Evolutionary conservation across 331 rosid genomes (phyloP).

Genomic region (Spiraea crenata): DNA sequence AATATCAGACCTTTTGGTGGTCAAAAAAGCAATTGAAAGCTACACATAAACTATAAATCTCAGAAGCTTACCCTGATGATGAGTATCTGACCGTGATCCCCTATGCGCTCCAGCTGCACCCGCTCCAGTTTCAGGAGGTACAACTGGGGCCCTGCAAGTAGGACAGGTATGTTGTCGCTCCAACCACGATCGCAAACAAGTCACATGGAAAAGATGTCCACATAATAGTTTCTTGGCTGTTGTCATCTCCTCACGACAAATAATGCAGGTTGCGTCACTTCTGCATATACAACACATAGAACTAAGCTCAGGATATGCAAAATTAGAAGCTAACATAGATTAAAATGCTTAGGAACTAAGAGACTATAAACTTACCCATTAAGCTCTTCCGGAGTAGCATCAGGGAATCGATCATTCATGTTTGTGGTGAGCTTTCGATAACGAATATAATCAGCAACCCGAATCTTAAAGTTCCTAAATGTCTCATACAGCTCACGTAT

Average conservation of each 20-base stretch:
- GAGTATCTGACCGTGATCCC: slow-evolving; percentile 62
- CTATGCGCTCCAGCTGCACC: slow-evolving; percentile 59
- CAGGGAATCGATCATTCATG: slow-evolving; percentile 98
- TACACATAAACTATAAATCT: background rate
- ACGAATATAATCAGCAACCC: slow-evolving; percentile 82
- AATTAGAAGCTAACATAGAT: slow-evolving; percentile 10
- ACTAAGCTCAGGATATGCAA: slow-evolving; percentile 19
- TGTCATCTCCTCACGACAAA: slow-evolving; percentile 99
- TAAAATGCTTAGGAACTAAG: slow-evolving; percentile 1
- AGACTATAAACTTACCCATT: slow-evolving; percentile 61
- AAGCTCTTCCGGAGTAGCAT: slow-evolving; percentile 95
- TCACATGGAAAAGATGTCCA: slow-evolving; percentile 94
- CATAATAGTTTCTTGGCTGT: slow-evolving; percentile 93
- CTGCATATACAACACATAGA: slow-evolving; percentile 46
- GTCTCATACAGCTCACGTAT: slow-evolving; percentile 98
- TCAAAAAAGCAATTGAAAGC: background rate
- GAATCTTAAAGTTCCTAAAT: slow-evolving; percentile 89
- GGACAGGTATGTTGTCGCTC: slow-evolving; percentile 99
- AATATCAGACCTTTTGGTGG: background rate
- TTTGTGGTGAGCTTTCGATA: slow-evolving; percentile 97
- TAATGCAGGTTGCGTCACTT: slow-evolving; percentile 95
- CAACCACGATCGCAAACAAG: slow-evolving; percentile 97
- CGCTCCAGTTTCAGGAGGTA: slow-evolving; percentile 79
- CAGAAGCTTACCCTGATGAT: slow-evolving; percentile 54
- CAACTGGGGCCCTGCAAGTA: slow-evolving; percentile 95